A percentile compares a stretch with the other conserved stretches of the same genome.
phyloP scores from a whole-genome alignment of 768 basidiomycete genomes.

The Kwoniella europaea region DNA sequence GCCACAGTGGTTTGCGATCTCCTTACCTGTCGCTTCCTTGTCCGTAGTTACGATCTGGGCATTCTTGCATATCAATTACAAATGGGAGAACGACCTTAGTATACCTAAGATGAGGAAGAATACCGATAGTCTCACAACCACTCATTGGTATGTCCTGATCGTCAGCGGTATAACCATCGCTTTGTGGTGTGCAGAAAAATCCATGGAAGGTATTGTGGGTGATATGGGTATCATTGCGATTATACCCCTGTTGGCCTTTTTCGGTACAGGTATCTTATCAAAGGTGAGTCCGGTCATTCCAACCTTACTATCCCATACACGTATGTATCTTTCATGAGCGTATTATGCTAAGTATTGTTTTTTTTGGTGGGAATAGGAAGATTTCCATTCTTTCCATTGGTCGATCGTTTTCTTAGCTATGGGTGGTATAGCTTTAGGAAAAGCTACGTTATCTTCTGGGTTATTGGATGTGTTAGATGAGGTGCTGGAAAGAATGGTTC shows the following conservation, averaged over 20 bases:
- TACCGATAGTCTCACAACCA: constrained; percentile 75
- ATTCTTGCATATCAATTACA: constrained; percentile 80
- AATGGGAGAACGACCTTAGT: constrained; percentile 68
- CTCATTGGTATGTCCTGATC: constrained; percentile 87
- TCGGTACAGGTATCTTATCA: constrained; percentile 87
- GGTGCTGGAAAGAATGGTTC: constrained; percentile 63
- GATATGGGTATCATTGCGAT: constrained; percentile 99
- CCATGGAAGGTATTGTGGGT: constrained; percentile 75
- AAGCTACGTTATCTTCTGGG: constrained; percentile 88
- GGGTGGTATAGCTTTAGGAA: constrained; percentile 96
- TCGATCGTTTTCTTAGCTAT: constrained; percentile 60
- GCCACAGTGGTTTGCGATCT: constrained; percentile 91
- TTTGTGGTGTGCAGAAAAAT: constrained; percentile 86
- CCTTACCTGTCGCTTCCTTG: constrained; percentile 83
- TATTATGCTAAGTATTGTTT: no score
- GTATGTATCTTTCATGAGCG: no score
- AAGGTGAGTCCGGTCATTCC: constrained; percentile 66
- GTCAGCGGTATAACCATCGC: constrained; percentile 83
- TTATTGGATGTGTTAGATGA: constrained; percentile 77
- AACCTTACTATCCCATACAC: no score
- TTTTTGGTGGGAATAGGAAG: constrained; percentile 60
- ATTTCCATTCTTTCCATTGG: constrained; percentile 60
- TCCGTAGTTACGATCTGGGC: constrained; percentile 92
- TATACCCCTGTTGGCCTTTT: constrained; percentile 89
- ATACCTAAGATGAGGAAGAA: constrained; percentile 84